These are phyloP conservation scores for Aspergillus japonicus DNA, from an alignment of 2,329 filamentous ascomycete species.

Conservation along the genomic window DNA sequence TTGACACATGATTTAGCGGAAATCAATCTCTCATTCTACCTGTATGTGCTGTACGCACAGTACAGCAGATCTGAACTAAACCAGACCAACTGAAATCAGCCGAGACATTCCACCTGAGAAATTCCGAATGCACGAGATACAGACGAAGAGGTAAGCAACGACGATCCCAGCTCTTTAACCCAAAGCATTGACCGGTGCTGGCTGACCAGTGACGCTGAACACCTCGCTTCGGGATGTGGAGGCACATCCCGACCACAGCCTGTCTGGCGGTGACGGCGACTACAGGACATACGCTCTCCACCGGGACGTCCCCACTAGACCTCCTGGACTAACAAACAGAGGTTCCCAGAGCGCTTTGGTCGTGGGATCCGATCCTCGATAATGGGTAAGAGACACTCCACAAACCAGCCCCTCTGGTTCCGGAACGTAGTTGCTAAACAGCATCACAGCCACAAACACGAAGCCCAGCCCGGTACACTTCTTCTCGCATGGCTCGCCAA, in stretches of 20 bases:
- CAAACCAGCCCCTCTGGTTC: not conserved
- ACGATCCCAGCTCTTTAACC: not conserved
- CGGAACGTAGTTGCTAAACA: not conserved
- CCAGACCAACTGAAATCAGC: not conserved
- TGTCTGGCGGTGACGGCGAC: not conserved
- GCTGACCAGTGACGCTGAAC: not conserved
- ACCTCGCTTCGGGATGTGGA: conserved; percentile 10
- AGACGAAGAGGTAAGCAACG: not conserved
- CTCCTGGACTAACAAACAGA: not conserved
- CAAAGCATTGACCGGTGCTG: not conserved
- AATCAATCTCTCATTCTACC: not conserved
- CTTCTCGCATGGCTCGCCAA: conserved; percentile 1
- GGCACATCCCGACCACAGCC: not conserved
- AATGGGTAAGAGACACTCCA: not conserved
- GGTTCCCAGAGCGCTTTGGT: too few relatives aligned
- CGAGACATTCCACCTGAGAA: not conserved
- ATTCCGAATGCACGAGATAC: not conserved
- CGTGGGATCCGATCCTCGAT: not conserved
- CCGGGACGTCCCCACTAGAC: not conserved
- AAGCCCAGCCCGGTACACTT: not conserved
- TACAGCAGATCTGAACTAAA: not conserved
- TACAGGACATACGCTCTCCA: not conserved
- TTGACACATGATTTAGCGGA: too few relatives aligned
- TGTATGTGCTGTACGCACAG: too few relatives aligned
- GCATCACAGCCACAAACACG: not conserved